Evolutionary conservation across 169 alveolate species (phyloP), one percentile per base, ranked within the genome.

Genomic region (Eimeria tenella): DNA sequence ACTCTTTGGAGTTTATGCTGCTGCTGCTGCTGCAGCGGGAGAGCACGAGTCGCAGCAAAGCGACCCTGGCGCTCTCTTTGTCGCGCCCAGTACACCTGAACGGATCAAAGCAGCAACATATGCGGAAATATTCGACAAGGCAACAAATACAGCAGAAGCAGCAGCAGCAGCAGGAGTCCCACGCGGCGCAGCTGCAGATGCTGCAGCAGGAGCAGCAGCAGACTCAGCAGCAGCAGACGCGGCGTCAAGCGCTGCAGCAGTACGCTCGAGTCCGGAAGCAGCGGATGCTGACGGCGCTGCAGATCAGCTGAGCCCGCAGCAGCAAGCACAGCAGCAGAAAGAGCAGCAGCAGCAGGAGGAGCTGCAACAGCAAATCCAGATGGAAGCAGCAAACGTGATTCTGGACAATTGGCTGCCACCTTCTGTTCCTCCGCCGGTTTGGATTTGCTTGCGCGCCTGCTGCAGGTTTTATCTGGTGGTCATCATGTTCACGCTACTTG

Each of bases 81-180:
- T n/a, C 75, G 31, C 75, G 7, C 75, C 75, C 23, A 8, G 75
- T 5, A 65, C 23, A 21, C 75, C 31, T 8, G 75, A 65, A 21
- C 75, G 5, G 7, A 5, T 65, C 75, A 21, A 9, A 65, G 75
- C 75, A 65, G 23, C 75, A 13, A 21, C 25, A n/a, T n/a, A n/a
- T n/a, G n/a, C n/a, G n/a, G n/a, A n/a, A n/a, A n/a, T n/a, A n/a
- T n/a, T n/a, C n/a, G n/a, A n/a, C n/a, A n/a, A n/a, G n/a, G n/a
- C n/a, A n/a, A n/a, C n/a, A n/a, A n/a, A n/a, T n/a, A 21, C 75
- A 5, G 75, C 75, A 8, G 23, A 10, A 9, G 75, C 75, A 65
- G 75, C 75, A 65, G 25, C 75, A 65, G 23, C 42, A 9, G 75
- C 75, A 65, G 75, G 75, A 9, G 25, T 21, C 25, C 75, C 75